These are phyloP conservation scores for Aspergillus baeticus DNA, from an alignment of 495 filamentous ascomycete species.

Conservation along the genomic window DNA sequence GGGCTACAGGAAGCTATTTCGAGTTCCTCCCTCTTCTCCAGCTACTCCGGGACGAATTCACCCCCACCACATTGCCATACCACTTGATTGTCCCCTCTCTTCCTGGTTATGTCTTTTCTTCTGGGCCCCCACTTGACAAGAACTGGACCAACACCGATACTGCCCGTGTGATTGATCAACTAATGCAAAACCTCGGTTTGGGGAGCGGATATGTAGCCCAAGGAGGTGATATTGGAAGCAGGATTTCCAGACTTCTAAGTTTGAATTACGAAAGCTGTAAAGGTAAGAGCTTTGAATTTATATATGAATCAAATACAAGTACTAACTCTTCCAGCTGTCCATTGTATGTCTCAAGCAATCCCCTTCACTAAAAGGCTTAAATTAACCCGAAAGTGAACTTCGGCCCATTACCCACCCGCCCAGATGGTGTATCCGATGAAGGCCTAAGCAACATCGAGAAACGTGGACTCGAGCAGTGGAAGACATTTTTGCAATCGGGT, in stretches of 20 bases:
- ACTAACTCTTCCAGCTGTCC: constrained; percentile 26
- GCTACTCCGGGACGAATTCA: constrained; percentile 50
- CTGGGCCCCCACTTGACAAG: constrained; percentile 45
- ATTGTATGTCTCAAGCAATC: constrained; percentile 22
- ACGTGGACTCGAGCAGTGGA: constrained; percentile 27
- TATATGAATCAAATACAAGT: too few relatives aligned
- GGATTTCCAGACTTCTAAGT: constrained; percentile 44
- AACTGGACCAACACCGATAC: constrained; percentile 45
- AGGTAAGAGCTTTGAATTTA: too few relatives aligned
- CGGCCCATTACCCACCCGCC: constrained; percentile 49
- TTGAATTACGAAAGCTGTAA: constrained; percentile 42
- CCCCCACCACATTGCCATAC: constrained; percentile 56
- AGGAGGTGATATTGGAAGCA: constrained; percentile 65
- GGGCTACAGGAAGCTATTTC: constrained; percentile 19
- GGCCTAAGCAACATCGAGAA: constrained; percentile 35
- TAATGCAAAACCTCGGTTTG: constrained; percentile 63
- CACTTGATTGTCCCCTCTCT: constrained; percentile 66
- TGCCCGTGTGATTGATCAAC: constrained; percentile 49
- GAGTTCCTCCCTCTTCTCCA: constrained; percentile 41
- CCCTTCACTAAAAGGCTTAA: not conserved
- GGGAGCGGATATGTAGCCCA: constrained; percentile 59
- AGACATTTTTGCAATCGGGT: constrained; percentile 38
- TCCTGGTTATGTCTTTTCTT: constrained; percentile 62
- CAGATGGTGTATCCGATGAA: constrained; percentile 54
- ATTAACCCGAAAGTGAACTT: constrained; percentile 28